These are phyloP conservation scores for Seminavis robusta DNA, from an alignment of 108 stramenopile species.

Conservation along the genomic window DNA sequence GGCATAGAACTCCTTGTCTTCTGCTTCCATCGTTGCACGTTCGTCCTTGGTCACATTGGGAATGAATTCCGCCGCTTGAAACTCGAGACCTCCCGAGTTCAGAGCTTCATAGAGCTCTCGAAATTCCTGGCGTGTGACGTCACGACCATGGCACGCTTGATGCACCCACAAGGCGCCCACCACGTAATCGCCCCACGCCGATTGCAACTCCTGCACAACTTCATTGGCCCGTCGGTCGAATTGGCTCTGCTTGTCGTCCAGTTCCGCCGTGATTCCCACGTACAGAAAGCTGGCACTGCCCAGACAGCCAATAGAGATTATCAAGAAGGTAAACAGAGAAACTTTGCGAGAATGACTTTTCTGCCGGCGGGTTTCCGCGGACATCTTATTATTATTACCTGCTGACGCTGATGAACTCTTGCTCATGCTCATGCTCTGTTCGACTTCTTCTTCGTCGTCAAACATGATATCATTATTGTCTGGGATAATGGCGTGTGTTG, in stretches of 20 bases:
- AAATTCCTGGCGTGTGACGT: constrained; percentile 19
- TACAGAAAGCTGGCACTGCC: too few species aligned
- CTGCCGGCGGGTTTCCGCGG: too few species aligned
- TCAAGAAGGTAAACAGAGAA: too few species aligned
- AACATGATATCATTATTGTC: too few species aligned
- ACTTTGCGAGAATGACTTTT: too few species aligned
- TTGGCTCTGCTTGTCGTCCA: constrained; percentile 3
- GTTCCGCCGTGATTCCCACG: constrained; percentile 12
- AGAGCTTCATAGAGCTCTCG: constrained; percentile 34
- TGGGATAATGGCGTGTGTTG: too few species aligned
- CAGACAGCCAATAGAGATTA: too few species aligned
- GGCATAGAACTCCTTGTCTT: constrained; percentile 15
- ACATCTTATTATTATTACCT: too few species aligned
- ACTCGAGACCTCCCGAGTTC: constrained; percentile 15
- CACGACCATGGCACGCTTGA: constrained; percentile 9
- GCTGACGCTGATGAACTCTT: too few species aligned
- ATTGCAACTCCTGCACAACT: constrained; percentile 7
- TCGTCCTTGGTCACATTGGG: constrained; percentile 24
- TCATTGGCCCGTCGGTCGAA: constrained; percentile 24
- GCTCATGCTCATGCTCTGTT: too few species aligned
- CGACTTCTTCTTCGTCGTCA: too few species aligned
- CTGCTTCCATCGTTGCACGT: constrained; percentile 20
- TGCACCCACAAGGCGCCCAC: constrained; percentile 29
- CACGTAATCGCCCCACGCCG: constrained; percentile 32
- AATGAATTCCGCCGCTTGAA: constrained; percentile 23